phyloP scores from a whole-genome alignment of 108 stramenopile genomes.

The Chaetoceros tenuissimus region DNA sequence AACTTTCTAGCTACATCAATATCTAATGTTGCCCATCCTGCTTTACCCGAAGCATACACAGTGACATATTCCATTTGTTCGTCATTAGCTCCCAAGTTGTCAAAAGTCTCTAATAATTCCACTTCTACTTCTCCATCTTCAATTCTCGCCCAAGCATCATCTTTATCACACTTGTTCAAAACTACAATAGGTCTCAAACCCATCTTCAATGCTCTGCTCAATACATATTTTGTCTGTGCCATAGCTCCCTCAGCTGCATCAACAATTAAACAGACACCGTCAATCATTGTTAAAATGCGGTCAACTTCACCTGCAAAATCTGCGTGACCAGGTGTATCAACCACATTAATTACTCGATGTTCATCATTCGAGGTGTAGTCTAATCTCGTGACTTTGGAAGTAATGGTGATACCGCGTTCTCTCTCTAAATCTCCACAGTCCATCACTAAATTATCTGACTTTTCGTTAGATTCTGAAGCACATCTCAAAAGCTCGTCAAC shows the following conservation, averaged over 20 bases:
- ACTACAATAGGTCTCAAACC: constrained; percentile 87
- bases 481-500: constrained; percentile 85
- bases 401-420: constrained; percentile 96
- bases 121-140: constrained; percentile 85
- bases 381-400: constrained; percentile 86
- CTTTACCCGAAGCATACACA: constrained; percentile 84
- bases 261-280: constrained; percentile 86
- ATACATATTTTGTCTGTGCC: constrained; percentile 95
- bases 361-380: constrained; percentile 34
- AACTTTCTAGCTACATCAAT: constrained; percentile 53
- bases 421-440: constrained; percentile 93
- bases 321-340: constrained; percentile 94
- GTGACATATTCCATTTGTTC: constrained; percentile 92
- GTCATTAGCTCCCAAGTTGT: constrained; percentile 69
- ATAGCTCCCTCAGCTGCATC: constrained; percentile 91
- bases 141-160: constrained; percentile 62
- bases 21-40: constrained; percentile 86
- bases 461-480: constrained; percentile 23
- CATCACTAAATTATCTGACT: constrained; percentile 64
- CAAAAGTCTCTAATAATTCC: constrained; percentile 84
- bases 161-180: constrained; percentile 95
- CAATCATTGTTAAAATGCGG: constrained; percentile 86
- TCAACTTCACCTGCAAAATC: constrained; percentile 96
- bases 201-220: constrained; percentile 77
- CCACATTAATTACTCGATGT: constrained; percentile 61